phyloP scores from a whole-genome alignment of 2,329 filamentous ascomycete genomes.

The Penicillium sp. region DNA sequence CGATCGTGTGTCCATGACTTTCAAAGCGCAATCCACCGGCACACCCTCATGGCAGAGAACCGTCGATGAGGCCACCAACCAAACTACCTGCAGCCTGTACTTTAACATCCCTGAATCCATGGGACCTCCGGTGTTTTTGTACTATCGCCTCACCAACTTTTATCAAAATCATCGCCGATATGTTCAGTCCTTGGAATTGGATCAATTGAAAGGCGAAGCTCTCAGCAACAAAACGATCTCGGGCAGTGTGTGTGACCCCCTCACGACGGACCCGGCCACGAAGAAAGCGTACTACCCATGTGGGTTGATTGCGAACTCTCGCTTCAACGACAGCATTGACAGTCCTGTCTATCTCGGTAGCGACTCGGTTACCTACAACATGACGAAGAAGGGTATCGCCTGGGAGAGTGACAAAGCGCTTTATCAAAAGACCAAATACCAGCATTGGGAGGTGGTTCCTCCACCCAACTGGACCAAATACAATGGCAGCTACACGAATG shows the following conservation, averaged over 20 bases:
- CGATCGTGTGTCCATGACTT: conserved; percentile 64
- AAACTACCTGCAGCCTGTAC: conserved; percentile 66
- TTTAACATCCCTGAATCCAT: conserved; percentile 81
- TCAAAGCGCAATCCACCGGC: conserved; percentile 57
- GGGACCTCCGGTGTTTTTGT: conserved; percentile 80
- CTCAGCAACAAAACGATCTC: conserved; percentile 62
- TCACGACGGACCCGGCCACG: conserved; percentile 55
- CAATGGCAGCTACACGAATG: conserved; percentile 69
- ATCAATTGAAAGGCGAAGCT: conserved; percentile 75
- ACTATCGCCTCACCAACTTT: conserved; percentile 96
- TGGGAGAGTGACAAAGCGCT: conserved; percentile 82
- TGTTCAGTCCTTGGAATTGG: conserved; percentile 80
- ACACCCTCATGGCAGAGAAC: conserved; percentile 33
- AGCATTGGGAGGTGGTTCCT: conserved; percentile 65
- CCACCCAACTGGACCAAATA: conserved; percentile 80
- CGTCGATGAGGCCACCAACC: conserved; percentile 36
- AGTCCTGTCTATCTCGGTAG: conserved; percentile 60
- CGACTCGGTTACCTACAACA: conserved; percentile 62
- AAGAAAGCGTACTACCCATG: conserved; percentile 85
- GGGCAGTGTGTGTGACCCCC: conserved; percentile 71
- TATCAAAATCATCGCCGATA: conserved; percentile 99
- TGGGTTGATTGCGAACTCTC: conserved; percentile 91
- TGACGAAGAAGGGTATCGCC: conserved; percentile 77
- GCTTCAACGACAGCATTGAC: conserved; percentile 91
- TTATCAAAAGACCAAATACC: conserved; percentile 71